These are phyloP conservation scores for Wickerhamomyces hampshirensis DNA, from an alignment of 805 yeast genomes.

Conservation along the genomic window DNA sequence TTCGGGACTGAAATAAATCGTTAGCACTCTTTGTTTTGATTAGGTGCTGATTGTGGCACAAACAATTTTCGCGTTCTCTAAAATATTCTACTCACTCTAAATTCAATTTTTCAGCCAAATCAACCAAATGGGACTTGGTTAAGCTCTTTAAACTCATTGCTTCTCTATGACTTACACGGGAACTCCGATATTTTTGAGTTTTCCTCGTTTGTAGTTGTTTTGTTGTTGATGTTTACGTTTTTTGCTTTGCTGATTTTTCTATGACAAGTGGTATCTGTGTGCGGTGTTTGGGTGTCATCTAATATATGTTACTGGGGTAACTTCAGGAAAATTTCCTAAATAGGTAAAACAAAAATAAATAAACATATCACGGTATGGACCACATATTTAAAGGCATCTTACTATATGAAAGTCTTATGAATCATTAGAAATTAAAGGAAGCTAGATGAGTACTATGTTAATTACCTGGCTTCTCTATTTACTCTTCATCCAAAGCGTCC, in stretches of 20 bases:
- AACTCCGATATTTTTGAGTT: too few species aligned
- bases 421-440: not conserved
- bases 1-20: conserved; percentile 17
- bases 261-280: not conserved
- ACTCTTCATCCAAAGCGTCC: too few species aligned
- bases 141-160: conserved; percentile 30
- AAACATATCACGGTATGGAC: conserved; percentile 1
- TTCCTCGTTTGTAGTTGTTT: not conserved
- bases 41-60: too few species aligned
- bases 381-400: too few species aligned
- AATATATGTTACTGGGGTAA: conserved; percentile 3
- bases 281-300: conserved; percentile 5
- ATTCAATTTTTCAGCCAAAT: conserved; percentile 31
- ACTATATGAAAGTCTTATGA: not conserved
- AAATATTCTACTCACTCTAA: conserved; percentile 27
- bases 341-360: conserved; percentile 21
- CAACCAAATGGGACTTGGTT: conserved; percentile 33
- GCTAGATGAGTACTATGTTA: too few species aligned
- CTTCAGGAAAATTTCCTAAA: conserved; percentile 8
- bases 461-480: too few species aligned
- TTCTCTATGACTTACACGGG: too few species aligned
- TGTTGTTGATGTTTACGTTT: conserved; percentile 4
- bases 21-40: conserved; percentile 3
- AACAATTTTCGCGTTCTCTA: not conserved
- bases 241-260: conserved; percentile 1